Evolutionary conservation across 371 early-diverging fungal genomes (phyloP), one percentile per base, ranked within the genome.

Genomic region (Phascolomyces articulosus): DNA sequence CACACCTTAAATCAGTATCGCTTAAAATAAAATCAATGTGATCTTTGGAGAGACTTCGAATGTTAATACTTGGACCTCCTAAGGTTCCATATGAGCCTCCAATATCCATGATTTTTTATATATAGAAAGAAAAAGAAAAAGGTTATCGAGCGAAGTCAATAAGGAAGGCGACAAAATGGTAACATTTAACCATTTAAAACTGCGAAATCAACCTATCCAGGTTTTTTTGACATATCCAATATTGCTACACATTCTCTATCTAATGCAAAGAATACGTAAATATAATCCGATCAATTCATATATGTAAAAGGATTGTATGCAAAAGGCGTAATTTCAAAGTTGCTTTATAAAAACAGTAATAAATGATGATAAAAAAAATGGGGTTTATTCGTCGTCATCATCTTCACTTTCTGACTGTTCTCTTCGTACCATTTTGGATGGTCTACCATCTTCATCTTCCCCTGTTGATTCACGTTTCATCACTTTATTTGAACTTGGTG

Each of bases 1-100:
- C 8, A 44, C 16, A 87, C 89, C 91, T 91, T 59, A 93, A 78
- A 72, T 93, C 92, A 34, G 91, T 89, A 71, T 92, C 91, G 70
- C 87, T 87, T 18, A 93, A 74, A 27, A 90, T 87, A 65, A 93
- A 93, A 62, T 85, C 84, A 40, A 93, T 86, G 26, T 82, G 79
- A 72, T 87, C 89, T 60, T 87, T 86, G 57, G 86, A 84, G 11
- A 93, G 72, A 53, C 86, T 84, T 73, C 88, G 83, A 67, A 93
- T 91, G 55, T 83, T 85, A 40, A 93, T 86, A 64, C 87, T 89
- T 3, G 93, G 93, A 27, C 87, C 89, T 40, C 84, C 81, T 23
- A 83, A 63, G 2, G 69, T 55, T 48, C 80, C 80, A 68, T 78
- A 80, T 26, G 62, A 29, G 18, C 62, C 54, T 40, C 62, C 54